Evolutionary conservation across 148 eudicot genomes (phyloP).

Genomic region (Dianthus caryophyllus): DNA sequence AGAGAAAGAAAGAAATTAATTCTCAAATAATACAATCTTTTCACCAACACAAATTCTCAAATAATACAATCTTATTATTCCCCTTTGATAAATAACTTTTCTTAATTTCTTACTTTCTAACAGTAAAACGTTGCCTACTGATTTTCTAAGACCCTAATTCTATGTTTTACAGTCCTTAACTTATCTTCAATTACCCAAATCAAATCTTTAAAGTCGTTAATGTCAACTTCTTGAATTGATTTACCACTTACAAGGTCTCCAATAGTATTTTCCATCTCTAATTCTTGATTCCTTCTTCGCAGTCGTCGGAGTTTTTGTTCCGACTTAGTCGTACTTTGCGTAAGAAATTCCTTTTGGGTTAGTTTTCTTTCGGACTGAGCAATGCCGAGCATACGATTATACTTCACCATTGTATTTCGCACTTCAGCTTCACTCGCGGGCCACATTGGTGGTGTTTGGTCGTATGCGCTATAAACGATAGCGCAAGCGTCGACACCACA

Average conservation of each 20-base stretch:
- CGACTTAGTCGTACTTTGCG: background rate
- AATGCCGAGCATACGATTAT: background rate
- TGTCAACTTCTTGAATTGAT: background rate
- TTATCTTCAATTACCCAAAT: slow-evolving; percentile 10
- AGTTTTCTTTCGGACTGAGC: background rate
- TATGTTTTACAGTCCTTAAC: background rate
- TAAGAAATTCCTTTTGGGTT: background rate
- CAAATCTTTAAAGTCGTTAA: background rate
- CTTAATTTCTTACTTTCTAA: too few species aligned
- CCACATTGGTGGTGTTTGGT: background rate
- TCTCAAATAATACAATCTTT: too few species aligned
- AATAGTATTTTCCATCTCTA: slow-evolving; percentile 9
- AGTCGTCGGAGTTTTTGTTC: background rate
- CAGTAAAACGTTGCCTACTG: too few species aligned
- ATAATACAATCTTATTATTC: too few species aligned
- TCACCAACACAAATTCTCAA: too few species aligned
- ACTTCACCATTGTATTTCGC: background rate
- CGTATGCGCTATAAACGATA: slow-evolving; percentile 4
- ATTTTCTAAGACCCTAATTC: background rate
- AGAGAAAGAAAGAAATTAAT: too few species aligned
- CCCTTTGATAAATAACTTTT: too few species aligned
- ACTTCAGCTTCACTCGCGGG: background rate
- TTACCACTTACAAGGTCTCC: background rate
- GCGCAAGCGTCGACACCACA: slow-evolving; percentile 9
- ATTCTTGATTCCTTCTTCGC: background rate